Evolutionary conservation across 2,329 filamentous ascomycete species (phyloP), one percentile per base, ranked within the genome.

Genomic region (Pyrenophora graminea): DNA sequence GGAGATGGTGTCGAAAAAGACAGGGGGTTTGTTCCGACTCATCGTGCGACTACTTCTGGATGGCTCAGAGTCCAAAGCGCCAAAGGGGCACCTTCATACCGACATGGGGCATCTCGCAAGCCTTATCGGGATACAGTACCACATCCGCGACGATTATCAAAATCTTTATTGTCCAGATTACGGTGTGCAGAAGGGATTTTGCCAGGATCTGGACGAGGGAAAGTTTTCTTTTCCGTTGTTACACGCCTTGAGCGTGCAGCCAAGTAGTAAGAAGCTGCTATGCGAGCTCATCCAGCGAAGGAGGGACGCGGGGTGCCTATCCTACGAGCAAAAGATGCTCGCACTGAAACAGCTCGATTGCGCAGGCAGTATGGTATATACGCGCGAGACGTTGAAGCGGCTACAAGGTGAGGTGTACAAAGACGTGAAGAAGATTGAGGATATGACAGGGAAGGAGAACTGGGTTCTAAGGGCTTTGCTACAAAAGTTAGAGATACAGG

Each of bases 151-250:
- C 76, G 92, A 97, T 79, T 95, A 96, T 76, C 84, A 90, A 72
- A 97, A 96, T 72, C 83, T 97, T 19, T 64, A 66, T 47, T 50
- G 47, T 6, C 31, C 68, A 2, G 66, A 61, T 64, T 96, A 95
- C 77, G 86, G 85, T 37, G 79, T 87, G 60, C 92, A 94, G 74
- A 97, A 96, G 78, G 92, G 91, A 38, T 82, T 94, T 62, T 94
- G 89, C 72, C 91, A 97, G 76, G 92, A 97, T 73, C 75, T 96
- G 66, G 95, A 90, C 1, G 92, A 96, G 77, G 92, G 91, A 55
- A 96, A 96, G 79, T 96, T 96, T 76, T 92, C 88, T 3, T 44
- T 42, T 9, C 49, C 45, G 4, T 9, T 52, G 2, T 17, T 48
- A 3, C 44, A 52, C 6, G 31, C 45, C 1, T 10, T 42, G 30